These are phyloP conservation scores for Hygrophila difformis DNA, from an alignment of 257 asterid species.

Conservation along the genomic window DNA sequence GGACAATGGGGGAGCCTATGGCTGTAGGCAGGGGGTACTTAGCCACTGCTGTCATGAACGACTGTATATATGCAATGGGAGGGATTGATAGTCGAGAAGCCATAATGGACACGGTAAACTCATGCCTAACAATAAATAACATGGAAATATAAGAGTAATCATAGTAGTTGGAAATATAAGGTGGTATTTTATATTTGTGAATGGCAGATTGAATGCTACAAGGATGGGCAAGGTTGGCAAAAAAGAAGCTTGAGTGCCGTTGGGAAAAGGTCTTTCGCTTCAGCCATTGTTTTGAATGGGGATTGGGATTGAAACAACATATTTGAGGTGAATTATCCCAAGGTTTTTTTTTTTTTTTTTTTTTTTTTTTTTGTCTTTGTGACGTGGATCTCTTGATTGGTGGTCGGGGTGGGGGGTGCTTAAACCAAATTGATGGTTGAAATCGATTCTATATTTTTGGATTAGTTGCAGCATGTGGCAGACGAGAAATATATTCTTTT, in stretches of 20 bases:
- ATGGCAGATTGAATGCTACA: constrained; percentile 64
- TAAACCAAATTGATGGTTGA: no score
- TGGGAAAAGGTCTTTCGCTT: constrained; percentile 55
- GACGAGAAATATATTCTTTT: no score
- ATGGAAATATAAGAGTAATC: no score
- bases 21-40: constrained; percentile 49
- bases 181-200: background rate
- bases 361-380: no score
- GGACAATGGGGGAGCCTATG: constrained; percentile 60
- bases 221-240: constrained; percentile 75
- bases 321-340: no score
- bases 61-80: constrained; percentile 50
- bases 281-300: constrained; percentile 41
- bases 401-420: constrained; percentile 24
- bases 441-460: no score
- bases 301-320: no score
- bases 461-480: no score
- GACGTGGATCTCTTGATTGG: no score
- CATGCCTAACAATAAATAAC: no score
- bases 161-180: no score
- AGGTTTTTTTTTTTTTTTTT: no score
- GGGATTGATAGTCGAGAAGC: constrained; percentile 18
- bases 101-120: constrained; percentile 40
- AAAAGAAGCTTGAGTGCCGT: constrained; percentile 33
- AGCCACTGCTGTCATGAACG: constrained; percentile 47